phyloP scores from a whole-genome alignment of 2,329 filamentous ascomycete genomes.

The Diaporthe citriasiana region DNA sequence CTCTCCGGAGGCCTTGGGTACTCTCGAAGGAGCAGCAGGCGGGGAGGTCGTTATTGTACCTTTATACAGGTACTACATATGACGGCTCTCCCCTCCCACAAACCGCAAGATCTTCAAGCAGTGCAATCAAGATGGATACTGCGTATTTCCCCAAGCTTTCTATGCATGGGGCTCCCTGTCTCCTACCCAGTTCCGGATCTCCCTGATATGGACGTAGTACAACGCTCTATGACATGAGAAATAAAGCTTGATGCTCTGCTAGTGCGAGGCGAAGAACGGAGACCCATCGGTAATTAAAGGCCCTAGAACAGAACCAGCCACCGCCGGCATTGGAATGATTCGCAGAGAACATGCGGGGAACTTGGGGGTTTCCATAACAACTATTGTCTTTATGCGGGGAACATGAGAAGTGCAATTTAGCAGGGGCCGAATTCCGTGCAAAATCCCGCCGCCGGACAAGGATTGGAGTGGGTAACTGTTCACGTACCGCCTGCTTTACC shows the following conservation, averaged over 20 bases:
- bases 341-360: constrained; percentile 30
- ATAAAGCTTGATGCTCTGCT: constrained; percentile 16
- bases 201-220: background rate
- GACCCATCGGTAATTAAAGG: constrained; percentile 20
- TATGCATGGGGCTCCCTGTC: constrained; percentile 19
- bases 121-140: constrained; percentile 15
- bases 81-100: constrained; percentile 2
- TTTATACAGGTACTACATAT: constrained; percentile 13
- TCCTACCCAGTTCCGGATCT: background rate
- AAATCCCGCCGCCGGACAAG: constrained; percentile 20
- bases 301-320: constrained; percentile 23
- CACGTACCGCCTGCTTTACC: background rate
- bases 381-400: constrained; percentile 7
- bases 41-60: constrained; percentile 21
- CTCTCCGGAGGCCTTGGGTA: background rate
- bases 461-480: background rate
- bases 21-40: background rate
- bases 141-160: constrained; percentile 3
- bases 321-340: constrained; percentile 30
- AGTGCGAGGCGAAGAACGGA: constrained; percentile 9
- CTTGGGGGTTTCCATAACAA: background rate
- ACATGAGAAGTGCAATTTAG: background rate
- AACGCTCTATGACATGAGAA: background rate
- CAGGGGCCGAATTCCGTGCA: background rate
- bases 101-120: constrained; percentile 20